Base-by-base conservation (phyloP, 2,329 filamentous ascomycete genomes). In the Truncatella angustata region DNA sequence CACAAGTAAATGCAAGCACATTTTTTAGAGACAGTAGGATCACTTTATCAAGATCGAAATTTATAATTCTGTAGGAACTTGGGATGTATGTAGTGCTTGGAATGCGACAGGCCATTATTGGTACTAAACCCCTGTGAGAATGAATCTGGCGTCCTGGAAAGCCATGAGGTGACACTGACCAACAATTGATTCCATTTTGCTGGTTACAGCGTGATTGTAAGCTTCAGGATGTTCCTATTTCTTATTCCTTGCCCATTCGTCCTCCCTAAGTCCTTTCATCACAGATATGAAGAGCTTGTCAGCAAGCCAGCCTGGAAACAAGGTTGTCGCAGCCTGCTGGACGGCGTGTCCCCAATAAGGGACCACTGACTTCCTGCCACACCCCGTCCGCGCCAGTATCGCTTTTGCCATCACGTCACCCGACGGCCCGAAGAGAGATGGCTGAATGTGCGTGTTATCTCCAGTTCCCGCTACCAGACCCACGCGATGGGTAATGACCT, bases 401-500 rank as follows among this genome's bases (percentile, higher is more conserved):
- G 45, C n/a, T 32, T 24, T 48, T 10, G 60, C 62, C 7, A 64
- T 42, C 4, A 50, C 57, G 14, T 46, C 39, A n/a, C 60, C 56
- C 5, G 35, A 21, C 1, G 62, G 61, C 24, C 35, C 43, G 26
- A 60, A 53, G 30, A 60, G 52, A 6, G 60, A 28, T 16, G 51
- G 43, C 32, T 56, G 26, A 20, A 53, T 32, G 3, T 49, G 51
- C n/a, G 35, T 28, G 7, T 44, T 39, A 42, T 52, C 50, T 12
- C 53, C 44, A 4, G 57, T 54, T 7, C 46, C 58, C 2, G 58
- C 60, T 4, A 58, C 58, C n/a, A 36, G 39, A 34, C 57, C 59
- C 3, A 63, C 24, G 21, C 60, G 57, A 24, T 56, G 45, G 46
- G 54, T 45, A 28, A 63, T 43, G 11, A 62, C 21, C 42, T 52